phyloP scores from a whole-genome alignment of 2,329 filamentous ascomycete species.

The Neospermospora avenae region DNA sequence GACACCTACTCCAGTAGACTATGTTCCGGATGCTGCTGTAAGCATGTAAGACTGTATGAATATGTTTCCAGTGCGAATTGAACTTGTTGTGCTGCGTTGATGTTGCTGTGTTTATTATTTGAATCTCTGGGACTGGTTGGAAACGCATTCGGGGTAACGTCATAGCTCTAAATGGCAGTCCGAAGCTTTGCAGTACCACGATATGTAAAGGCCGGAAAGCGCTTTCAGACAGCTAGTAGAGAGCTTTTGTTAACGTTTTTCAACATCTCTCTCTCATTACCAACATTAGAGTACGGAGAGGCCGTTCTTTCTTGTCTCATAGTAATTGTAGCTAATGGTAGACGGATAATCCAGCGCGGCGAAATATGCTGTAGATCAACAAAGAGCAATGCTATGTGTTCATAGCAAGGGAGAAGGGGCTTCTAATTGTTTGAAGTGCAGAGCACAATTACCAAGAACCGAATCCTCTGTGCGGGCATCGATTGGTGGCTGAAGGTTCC shows the following conservation, averaged over 20 bases:
- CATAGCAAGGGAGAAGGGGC: neutral
- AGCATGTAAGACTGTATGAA: neutral
- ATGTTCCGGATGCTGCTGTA: neutral
- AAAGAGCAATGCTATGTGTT: neutral
- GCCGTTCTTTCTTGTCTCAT: too few relatives aligned
- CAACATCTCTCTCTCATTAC: too few relatives aligned
- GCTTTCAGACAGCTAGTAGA: neutral
- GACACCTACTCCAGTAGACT: neutral
- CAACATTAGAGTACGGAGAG: too few relatives aligned
- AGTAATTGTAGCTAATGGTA: neutral
- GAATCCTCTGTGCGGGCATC: too few relatives aligned
- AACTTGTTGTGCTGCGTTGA: slow-evolving; percentile 7
- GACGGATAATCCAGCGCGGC: neutral
- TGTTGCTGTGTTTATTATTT: slow-evolving; percentile 7
- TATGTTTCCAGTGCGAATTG: neutral
- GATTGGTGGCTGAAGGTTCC: neutral
- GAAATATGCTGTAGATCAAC: neutral
- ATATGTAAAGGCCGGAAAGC: neutral
- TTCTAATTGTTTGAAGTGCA: too few relatives aligned
- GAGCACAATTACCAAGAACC: neutral
- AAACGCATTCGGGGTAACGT: neutral
- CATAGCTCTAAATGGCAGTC: neutral
- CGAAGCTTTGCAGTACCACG: slow-evolving; percentile 3
- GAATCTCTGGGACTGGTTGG: neutral
- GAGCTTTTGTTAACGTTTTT: neutral